Evolutionary conservation across 805 yeast species (phyloP), one percentile per base, ranked within the genome.

Genomic region (Schwanniomyces vanrijiae): DNA sequence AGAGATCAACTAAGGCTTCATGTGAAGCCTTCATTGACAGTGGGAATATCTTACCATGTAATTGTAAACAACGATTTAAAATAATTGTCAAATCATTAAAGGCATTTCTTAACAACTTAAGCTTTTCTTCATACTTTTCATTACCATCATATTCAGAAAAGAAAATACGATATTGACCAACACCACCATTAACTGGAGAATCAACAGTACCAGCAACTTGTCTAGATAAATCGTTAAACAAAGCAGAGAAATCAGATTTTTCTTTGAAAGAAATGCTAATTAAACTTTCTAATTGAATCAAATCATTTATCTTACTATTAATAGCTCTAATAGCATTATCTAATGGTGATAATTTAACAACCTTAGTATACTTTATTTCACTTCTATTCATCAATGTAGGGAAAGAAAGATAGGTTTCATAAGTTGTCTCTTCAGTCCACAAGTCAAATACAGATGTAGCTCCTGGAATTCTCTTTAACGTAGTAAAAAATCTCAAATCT

Each of bases 131-230:
- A 44, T 68, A 62, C 21, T 63, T 67, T 10, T 64, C 65, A 48
- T 62, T 65, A 5, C 64, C 70, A 25, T 58, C 64, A 1, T 65
- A 54, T 42, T 74, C 76, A 31, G 63, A 65, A 60, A 87, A 80
- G 61, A 90, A 88, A 2, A 78, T 78, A 46, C 91, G 76, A 66
- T 87, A 90, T 60, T 86, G 90, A 2, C 89, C 88, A 52, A 90
- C 88, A 48, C 97, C 97, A 29, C 97, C 97, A 61, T 90, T 90
- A 5, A 90, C 92, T 3, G 96, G 96, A 0, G 96, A 82, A 61
- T 89, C 96, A 45, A 90, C 91, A 0, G 96, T 88, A 37, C 96
- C 96, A 2, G 89, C 79, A 46, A 85, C 69, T 57, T 81, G 82
- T 64, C 92, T 74, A 5, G 91, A 83, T 50, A 87, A 67, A 59